Percentiles rank a stretch among this genome's conserved stretches.
Evolutionary conservation across 352 stramenopile genomes (phyloP).

Genomic region (Phytopythium chamaehyphon): DNA sequence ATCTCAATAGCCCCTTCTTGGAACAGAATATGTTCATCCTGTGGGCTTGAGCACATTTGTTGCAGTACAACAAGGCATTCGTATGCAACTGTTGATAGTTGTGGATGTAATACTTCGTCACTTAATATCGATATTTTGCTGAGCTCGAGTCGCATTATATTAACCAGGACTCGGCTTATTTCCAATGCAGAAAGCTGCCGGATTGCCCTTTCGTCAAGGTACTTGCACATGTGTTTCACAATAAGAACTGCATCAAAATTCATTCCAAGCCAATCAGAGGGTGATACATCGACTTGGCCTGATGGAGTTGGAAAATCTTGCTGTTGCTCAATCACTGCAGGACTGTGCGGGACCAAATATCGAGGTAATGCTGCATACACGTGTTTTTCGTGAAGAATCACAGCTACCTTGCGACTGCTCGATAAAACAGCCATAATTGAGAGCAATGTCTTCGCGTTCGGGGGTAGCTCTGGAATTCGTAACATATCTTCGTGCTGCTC

Average conservation of each 20-base stretch:
- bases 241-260: constrained; percentile 15
- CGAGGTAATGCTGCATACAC: constrained; percentile 34
- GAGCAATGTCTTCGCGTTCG: constrained; percentile 43
- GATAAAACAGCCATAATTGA: constrained; percentile 34
- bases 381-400: constrained; percentile 54
- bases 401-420: constrained; percentile 35
- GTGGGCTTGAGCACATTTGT: constrained; percentile 19
- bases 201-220: constrained; percentile 28
- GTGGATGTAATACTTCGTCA: background rate
- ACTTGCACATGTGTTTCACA: constrained; percentile 24
- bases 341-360: constrained; percentile 28
- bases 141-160: constrained; percentile 25
- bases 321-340: background rate
- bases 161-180: constrained; percentile 30
- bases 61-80: constrained; percentile 44
- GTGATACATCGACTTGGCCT: background rate
- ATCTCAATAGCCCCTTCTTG: constrained; percentile 39
- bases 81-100: constrained; percentile 14
- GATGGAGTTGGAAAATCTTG: background rate
- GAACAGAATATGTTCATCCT: constrained; percentile 40
- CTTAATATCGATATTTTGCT: background rate
- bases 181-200: constrained; percentile 35
- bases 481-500: constrained; percentile 19
- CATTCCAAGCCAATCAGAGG: constrained; percentile 9
- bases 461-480: constrained; percentile 13